These are phyloP conservation scores for Glarea lozoyensis DNA, from an alignment of 495 filamentous ascomycete genomes.

Conservation along the genomic window DNA sequence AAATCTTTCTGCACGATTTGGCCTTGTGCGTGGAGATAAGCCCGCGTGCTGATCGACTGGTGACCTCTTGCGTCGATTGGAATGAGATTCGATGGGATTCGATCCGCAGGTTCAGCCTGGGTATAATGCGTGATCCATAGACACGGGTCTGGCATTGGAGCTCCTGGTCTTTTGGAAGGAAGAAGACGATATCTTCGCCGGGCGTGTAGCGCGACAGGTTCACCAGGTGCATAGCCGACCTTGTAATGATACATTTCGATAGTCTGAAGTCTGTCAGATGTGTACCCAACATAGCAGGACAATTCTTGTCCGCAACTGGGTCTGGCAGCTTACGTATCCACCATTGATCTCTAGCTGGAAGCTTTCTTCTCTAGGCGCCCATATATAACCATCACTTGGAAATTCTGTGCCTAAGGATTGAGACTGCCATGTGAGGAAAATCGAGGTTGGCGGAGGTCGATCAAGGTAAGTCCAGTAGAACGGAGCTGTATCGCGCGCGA, in stretches of 20 bases:
- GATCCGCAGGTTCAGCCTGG: conserved; percentile 58
- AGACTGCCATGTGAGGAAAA: conserved; percentile 84
- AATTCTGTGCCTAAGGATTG: conserved; percentile 55
- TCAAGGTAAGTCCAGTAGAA: conserved; percentile 92
- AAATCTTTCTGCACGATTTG: conserved; percentile 87
- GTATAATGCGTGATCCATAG: conserved; percentile 95
- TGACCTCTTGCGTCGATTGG: conserved; percentile 50
- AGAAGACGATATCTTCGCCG: conserved; percentile 78
- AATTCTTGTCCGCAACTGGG: not conserved
- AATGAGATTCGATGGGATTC: conserved; percentile 56
- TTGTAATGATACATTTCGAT: conserved; percentile 81
- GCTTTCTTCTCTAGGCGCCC: conserved; percentile 69
- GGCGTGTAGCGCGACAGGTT: conserved; percentile 60
- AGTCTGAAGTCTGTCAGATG: conserved; percentile 32
- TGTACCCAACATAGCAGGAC: conserved; percentile 5
- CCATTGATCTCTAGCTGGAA: conserved; percentile 57
- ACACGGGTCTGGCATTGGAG: conserved; percentile 60
- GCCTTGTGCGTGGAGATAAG: conserved; percentile 65
- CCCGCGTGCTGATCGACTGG: conserved; percentile 50
- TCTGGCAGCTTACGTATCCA: conserved; percentile 58
- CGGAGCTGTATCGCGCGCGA: conserved; percentile 63
- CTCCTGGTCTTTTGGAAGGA: conserved; percentile 46
- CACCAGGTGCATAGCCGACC: conserved; percentile 64
- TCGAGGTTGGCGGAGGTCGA: conserved; percentile 66
- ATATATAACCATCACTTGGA: conserved; percentile 86